These are phyloP conservation scores for Orobanche coerulescens DNA, from an alignment of 257 asterid species.

Conservation along the genomic window DNA sequence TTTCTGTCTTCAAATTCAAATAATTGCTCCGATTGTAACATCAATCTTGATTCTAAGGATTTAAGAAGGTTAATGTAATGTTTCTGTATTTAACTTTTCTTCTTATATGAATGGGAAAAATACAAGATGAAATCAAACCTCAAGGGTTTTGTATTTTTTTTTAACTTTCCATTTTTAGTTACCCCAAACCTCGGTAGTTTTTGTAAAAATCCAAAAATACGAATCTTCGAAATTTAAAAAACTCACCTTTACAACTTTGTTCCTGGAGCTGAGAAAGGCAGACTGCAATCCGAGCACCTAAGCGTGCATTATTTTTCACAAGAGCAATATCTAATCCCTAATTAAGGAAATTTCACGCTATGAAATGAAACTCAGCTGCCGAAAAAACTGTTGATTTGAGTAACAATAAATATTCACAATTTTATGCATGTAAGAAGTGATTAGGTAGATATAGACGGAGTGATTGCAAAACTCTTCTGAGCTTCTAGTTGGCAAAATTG, in stretches of 20 bases:
- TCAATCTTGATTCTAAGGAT: no score
- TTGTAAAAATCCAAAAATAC: neutral
- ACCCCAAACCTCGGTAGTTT: no score
- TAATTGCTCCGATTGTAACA: no score
- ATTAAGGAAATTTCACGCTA: slow-evolving; percentile 33
- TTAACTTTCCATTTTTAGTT: no score
- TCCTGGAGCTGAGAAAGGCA: slow-evolving; percentile 55
- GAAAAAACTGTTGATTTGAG: neutral
- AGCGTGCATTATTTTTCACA: slow-evolving; percentile 72
- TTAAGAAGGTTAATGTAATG: no score
- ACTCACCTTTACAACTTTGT: slow-evolving; percentile 29
- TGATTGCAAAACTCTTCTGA: no score
- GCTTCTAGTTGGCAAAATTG: no score
- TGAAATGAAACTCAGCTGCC: slow-evolving; percentile 1
- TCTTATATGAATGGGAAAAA: no score
- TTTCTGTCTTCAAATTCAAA: no score
- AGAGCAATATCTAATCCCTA: slow-evolving; percentile 62
- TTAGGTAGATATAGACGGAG: neutral
- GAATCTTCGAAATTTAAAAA: neutral
- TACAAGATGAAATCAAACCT: no score
- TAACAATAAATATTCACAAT: neutral
- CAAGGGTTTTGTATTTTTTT: no score
- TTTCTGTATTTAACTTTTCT: no score
- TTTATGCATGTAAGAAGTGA: neutral
- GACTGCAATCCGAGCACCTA: slow-evolving; percentile 80